Evolutionary conservation across 2,329 filamentous ascomycete genomes (phyloP).

Genomic region (Aphanoascus verrucosus): DNA sequence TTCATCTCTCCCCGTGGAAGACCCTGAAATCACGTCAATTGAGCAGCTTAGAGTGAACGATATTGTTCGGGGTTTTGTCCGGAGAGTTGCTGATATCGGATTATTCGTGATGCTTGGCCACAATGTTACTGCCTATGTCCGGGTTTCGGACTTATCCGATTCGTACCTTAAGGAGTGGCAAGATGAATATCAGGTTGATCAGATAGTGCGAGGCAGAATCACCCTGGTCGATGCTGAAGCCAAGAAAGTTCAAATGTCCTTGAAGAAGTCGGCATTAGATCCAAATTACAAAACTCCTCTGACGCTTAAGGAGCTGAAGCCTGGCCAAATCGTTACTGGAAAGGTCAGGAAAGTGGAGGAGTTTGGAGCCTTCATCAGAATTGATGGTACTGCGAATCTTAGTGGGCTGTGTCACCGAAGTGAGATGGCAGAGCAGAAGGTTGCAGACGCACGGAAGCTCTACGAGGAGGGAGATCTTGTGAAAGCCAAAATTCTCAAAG

Average conservation of each 20-base stretch:
- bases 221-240: slow-evolving; percentile 57
- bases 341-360: slow-evolving; percentile 90
- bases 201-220: slow-evolving; percentile 81
- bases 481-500: slow-evolving; percentile 74
- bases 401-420: slow-evolving; percentile 88
- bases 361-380: slow-evolving; percentile 85
- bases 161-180: slow-evolving; percentile 94
- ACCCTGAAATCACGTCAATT: slow-evolving; percentile 63
- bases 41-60: slow-evolving; percentile 66
- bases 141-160: slow-evolving; percentile 81
- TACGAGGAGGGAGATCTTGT: slow-evolving; percentile 88
- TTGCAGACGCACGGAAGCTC: slow-evolving; percentile 76
- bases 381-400: slow-evolving; percentile 78
- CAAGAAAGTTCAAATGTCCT: slow-evolving; percentile 68
- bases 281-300: slow-evolving; percentile 63
- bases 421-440: slow-evolving; percentile 74
- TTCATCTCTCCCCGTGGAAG: slow-evolving; percentile 68
- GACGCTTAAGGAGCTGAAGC: slow-evolving; percentile 65
- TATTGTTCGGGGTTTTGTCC: slow-evolving; percentile 81
- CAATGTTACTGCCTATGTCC: slow-evolving; percentile 68
- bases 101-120: slow-evolving; percentile 77
- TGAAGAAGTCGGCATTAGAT: slow-evolving; percentile 77
- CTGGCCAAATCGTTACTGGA: slow-evolving; percentile 74
- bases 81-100: slow-evolving; percentile 78
- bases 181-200: slow-evolving; percentile 71